Evolutionary conservation across 2,329 filamentous ascomycete species (phyloP).

Genomic region (Cercospora zeae-maydis): DNA sequence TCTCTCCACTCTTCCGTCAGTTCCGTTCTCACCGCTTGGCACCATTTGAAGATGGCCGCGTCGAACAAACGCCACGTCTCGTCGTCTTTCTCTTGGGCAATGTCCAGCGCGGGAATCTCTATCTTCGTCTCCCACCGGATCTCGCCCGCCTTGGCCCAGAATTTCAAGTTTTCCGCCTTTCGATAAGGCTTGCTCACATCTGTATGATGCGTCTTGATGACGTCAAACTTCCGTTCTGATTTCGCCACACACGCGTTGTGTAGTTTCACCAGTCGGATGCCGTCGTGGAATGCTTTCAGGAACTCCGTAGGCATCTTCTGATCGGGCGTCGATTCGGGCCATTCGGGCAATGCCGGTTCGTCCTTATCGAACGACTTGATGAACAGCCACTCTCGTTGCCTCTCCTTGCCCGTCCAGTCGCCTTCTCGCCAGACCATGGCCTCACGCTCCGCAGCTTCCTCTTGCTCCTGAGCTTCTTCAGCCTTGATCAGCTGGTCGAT

Average conservation of each 20-base stretch:
- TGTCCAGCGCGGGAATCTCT: constrained; percentile 76
- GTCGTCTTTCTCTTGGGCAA: constrained; percentile 70
- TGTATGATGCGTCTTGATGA: constrained; percentile 84
- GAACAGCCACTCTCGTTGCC: constrained; percentile 77
- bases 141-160: constrained; percentile 95
- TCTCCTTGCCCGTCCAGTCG: constrained; percentile 69
- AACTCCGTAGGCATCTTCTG: constrained; percentile 58
- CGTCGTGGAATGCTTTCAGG: constrained; percentile 69
- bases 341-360: constrained; percentile 62
- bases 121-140: constrained; percentile 86
- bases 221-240: constrained; percentile 80
- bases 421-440: constrained; percentile 74
- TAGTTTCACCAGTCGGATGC: constrained; percentile 74
- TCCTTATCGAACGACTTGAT: constrained; percentile 68
- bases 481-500: constrained; percentile 72
- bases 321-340: constrained; percentile 48
- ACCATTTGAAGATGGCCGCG: constrained; percentile 78
- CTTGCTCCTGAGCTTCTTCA: constrained; percentile 73
- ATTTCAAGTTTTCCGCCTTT: constrained; percentile 86
- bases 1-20: constrained; percentile 67
- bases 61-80: constrained; percentile 77
- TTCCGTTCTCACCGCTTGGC: constrained; percentile 75
- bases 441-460: constrained; percentile 67
- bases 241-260: constrained; percentile 87
- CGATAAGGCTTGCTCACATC: constrained; percentile 94